Evolutionary conservation across 345 rosid species (phyloP).

Genomic region (Psidium guajava): DNA sequence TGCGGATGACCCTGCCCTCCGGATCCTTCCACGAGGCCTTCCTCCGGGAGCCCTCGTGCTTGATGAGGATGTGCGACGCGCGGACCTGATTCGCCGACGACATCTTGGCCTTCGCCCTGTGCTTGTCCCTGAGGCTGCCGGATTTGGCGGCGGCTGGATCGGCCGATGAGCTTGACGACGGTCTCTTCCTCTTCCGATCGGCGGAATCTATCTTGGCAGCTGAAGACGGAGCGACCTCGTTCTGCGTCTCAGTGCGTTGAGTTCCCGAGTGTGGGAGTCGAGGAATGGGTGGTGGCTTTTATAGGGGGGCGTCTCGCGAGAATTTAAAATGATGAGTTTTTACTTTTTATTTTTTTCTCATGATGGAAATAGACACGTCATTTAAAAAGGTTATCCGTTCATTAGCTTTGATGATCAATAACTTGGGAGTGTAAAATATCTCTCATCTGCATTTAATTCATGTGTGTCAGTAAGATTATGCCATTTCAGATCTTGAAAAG

Average conservation of each 20-base stretch:
- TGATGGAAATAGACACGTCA: neutral
- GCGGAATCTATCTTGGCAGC: conserved; percentile 39
- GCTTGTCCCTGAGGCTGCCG: conserved; percentile 7
- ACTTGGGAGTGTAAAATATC: no score
- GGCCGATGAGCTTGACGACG: conserved; percentile 17
- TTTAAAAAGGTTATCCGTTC: fast-evolving
- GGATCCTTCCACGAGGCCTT: conserved; percentile 99
- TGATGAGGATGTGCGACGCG: conserved; percentile 87
- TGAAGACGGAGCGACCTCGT: neutral
- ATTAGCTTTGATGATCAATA: neutral
- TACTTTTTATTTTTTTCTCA: neutral
- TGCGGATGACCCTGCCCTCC: conserved; percentile 62
- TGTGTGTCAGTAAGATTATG: neutral
- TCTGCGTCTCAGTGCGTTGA: neutral
- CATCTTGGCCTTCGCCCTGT: conserved; percentile 22
- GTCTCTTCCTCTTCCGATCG: conserved; percentile 47
- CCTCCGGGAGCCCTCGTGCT: conserved; percentile 90
- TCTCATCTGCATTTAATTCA: neutral
- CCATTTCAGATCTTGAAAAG: neutral
- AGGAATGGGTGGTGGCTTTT: neutral
- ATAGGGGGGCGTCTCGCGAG: neutral
- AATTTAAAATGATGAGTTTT: neutral
- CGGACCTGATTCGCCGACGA: conserved; percentile 42
- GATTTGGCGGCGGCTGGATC: conserved; percentile 21
- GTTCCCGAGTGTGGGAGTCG: neutral